Evolutionary conservation across 176 grass and related monocot species (phyloP).

Genomic region (Panicum miliaceum): DNA sequence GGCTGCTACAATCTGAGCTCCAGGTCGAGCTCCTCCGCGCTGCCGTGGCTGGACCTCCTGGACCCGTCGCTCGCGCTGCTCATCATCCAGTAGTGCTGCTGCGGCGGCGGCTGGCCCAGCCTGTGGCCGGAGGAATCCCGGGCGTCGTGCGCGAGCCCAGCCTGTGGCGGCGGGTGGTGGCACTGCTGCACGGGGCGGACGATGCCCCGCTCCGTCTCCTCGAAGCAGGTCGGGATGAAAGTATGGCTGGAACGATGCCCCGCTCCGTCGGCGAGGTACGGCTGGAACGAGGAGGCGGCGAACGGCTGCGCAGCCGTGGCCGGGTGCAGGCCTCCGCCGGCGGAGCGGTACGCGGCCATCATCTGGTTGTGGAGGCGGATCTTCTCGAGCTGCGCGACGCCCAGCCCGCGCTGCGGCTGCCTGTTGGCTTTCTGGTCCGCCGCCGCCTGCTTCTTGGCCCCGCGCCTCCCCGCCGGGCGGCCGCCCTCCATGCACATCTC

Average conservation of each 20-base stretch:
- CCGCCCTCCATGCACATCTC: conserved; percentile 50
- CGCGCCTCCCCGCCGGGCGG: conserved; percentile 16
- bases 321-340: neutral
- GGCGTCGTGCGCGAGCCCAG: conserved; percentile 33
- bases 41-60: neutral
- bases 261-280: neutral
- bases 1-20: conserved; percentile 52
- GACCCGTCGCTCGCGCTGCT: conserved; percentile 18
- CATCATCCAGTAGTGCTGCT: conserved; percentile 40
- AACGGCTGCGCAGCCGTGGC: too few species aligned
- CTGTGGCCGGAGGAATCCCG: conserved; percentile 26
- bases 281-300: conserved; percentile 28
- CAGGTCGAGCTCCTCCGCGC: conserved; percentile 51
- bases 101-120: neutral
- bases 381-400: conserved; percentile 61
- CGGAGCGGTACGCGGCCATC: conserved; percentile 47
- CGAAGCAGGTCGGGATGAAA: neutral
- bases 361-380: conserved; percentile 69
- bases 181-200: conserved; percentile 22
- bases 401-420: conserved; percentile 64
- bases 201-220: neutral
- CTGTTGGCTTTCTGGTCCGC: conserved; percentile 24
- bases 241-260: neutral
- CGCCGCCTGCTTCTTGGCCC: conserved; percentile 2
- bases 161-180: conserved; percentile 25